Evolutionary conservation across 2,329 filamentous ascomycete species (phyloP), one percentile per base, ranked within the genome.

Genomic region (Colletotrichum sp.): DNA sequence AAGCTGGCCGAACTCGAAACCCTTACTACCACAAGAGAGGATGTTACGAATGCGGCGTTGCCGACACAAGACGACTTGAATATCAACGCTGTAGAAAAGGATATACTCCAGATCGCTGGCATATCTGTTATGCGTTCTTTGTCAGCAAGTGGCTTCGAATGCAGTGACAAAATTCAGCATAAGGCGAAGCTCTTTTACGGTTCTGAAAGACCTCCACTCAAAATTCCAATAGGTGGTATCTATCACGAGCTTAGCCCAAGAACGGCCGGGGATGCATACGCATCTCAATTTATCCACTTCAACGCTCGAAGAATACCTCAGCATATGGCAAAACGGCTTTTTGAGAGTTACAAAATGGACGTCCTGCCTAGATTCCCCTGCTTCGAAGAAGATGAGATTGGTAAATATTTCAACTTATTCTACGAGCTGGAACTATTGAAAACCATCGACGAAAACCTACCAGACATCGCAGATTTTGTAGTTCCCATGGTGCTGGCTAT

Each of bases 151-250:
- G 43, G 10, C 43, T 52, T 52, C 3, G 43, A 52, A 52, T 52
- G n/a, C 43, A 52, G 43, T 7, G 13, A 21, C 6, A 64, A 36
- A 8, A 38, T 78, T 6, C 65, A 67, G 18, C 69, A 80, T 52
- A 65, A 69, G 6, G 72, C 73, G 12, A 80, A 78, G 66, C 73
- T 80, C 8, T 77, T 80, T 58, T 80, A 79, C 43, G 69, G 72
- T 18, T 79, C 78, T 30, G 79, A 80, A 66, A 36, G 78, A 34
- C 79, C 78, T 21, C 79, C 79, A 6, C 70, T 80, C 6, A 80
- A 80, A 60, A 79, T 80, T 28, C 74, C 78, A 8, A 72, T 79
- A 7, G 71, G 60, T 21, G 78, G 78, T 8, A 61, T 77, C 9
- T 78, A 79, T 57, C 58, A 78, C 10, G 43, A 52, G n/a, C n/a